A percentile compares a stretch with the other conserved stretches of the same genome.
These are phyloP conservation scores for Jatropha curcas DNA, from an alignment of 345 rosid genomes.

Conservation along the genomic window DNA sequence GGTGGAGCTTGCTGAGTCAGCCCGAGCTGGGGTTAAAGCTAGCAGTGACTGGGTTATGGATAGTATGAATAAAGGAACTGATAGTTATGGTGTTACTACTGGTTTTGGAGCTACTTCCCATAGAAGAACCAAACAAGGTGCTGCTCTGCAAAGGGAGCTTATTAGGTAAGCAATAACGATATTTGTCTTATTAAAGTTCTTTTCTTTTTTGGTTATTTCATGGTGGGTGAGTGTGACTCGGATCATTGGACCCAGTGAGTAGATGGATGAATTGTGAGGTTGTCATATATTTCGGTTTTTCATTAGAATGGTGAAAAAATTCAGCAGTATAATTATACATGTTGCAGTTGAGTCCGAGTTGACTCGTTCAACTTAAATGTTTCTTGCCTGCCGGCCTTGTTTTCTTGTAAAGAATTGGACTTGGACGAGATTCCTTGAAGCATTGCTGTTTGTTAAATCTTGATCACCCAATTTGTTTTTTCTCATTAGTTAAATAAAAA, in stretches of 20 bases:
- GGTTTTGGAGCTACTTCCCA: constrained; percentile 37
- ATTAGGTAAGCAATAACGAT: constrained; percentile 30
- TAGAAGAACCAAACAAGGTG: constrained; percentile 31
- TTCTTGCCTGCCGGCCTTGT: neutral
- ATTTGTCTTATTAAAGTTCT: too few species aligned
- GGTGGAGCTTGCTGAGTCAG: constrained; percentile 28
- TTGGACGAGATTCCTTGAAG: too few species aligned
- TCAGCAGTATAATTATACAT: too few species aligned
- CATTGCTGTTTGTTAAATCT: too few species aligned
- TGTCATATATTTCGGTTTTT: neutral
- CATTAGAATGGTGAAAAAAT: neutral
- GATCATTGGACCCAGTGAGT: neutral
- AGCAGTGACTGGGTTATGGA: constrained; percentile 39
- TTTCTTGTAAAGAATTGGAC: too few species aligned
- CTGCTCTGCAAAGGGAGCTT: constrained; percentile 32
- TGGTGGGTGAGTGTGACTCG: neutral
- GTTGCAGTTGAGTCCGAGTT: neutral
- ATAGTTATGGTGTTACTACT: constrained; percentile 31
- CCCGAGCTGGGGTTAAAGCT: constrained; percentile 26
- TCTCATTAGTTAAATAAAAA: neutral
- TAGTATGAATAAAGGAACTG: constrained; percentile 28
- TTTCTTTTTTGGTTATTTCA: neutral
- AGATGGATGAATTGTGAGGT: neutral
- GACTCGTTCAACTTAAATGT: neutral
- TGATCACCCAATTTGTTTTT: too few species aligned